A percentile compares a stretch with the other conserved stretches of the same genome.
Conservation (phyloP, 495 filamentous ascomycete species). For the Tuber indicum region DNA sequence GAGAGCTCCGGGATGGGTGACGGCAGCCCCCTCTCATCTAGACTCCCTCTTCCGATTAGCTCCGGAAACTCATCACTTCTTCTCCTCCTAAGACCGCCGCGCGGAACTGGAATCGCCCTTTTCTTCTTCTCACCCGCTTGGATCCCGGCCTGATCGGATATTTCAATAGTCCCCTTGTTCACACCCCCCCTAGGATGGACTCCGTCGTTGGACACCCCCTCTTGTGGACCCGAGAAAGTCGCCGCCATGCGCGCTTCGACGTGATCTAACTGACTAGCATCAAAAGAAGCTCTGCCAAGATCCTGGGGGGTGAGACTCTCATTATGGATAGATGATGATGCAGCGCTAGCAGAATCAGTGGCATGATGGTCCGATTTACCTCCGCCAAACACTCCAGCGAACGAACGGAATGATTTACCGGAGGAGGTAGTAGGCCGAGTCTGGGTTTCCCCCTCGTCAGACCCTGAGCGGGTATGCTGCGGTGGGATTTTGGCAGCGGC, state of each 20-base stretch:
- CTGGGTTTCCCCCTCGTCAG: not conserved
- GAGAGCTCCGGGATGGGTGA: not conserved
- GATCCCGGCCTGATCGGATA: not conserved
- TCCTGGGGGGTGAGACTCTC: not conserved
- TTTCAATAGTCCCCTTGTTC: not conserved
- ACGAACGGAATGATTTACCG: not conserved
- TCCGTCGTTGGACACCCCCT: not conserved
- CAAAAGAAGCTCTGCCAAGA: slow-evolving; percentile 7
- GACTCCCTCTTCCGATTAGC: not conserved
- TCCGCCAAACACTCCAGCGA: not conserved
- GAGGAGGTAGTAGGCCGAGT: not conserved
- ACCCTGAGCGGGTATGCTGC: not conserved
- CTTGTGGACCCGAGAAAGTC: not conserved
- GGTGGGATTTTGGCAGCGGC: not conserved
- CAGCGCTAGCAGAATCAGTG: not conserved
- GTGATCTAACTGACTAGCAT: slow-evolving; percentile 12
- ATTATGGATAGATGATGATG: not conserved
- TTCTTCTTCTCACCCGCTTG: slow-evolving; percentile 7
- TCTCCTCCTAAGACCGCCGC: not conserved
- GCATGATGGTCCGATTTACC: not conserved
- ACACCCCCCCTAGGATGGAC: not conserved
- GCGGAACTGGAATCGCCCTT: slow-evolving; percentile 2
- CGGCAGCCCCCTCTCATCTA: slow-evolving; percentile 1
- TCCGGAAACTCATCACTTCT: not conserved
- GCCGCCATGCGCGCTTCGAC: slow-evolving; percentile 8